phyloP scores from a whole-genome alignment of 805 yeast species.

The Saturnispora quitensis region DNA sequence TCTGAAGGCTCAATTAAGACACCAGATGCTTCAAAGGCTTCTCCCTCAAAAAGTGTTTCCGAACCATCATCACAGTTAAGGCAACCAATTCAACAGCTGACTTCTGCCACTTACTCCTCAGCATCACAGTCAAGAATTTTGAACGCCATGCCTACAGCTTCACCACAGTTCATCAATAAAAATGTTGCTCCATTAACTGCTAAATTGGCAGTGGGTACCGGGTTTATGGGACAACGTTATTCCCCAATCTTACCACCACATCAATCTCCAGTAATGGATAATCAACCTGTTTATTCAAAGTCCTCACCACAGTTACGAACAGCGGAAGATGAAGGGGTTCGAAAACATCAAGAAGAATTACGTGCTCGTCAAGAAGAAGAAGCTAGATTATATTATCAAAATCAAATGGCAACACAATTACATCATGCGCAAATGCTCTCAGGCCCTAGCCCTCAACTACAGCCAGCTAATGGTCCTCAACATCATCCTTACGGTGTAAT shows the following conservation, averaged over 20 bases:
- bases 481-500: neutral
- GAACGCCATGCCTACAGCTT: neutral
- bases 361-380: slow-evolving; percentile 4
- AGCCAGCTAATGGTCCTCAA: neutral
- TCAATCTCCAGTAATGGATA: neutral
- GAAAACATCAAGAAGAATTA: slow-evolving; percentile 3
- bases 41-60: neutral
- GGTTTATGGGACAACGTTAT: neutral
- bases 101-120: neutral
- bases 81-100: neutral
- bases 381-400: neutral
- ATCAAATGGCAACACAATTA: neutral
- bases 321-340: neutral
- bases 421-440: neutral
- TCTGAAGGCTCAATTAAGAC: neutral
- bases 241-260: neutral
- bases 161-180: neutral
- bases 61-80: neutral
- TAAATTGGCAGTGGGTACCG: neutral
- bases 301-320: neutral
- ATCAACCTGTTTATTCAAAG: neutral
- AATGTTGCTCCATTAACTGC: neutral
- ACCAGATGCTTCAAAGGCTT: neutral
- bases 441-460: neutral
- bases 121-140: neutral